A percentile compares a stretch with the other conserved stretches of the same genome.
Evolutionary conservation across 2,329 filamentous ascomycete genomes (phyloP).

Genomic region (Aspergillus brunneoviolaceus): DNA sequence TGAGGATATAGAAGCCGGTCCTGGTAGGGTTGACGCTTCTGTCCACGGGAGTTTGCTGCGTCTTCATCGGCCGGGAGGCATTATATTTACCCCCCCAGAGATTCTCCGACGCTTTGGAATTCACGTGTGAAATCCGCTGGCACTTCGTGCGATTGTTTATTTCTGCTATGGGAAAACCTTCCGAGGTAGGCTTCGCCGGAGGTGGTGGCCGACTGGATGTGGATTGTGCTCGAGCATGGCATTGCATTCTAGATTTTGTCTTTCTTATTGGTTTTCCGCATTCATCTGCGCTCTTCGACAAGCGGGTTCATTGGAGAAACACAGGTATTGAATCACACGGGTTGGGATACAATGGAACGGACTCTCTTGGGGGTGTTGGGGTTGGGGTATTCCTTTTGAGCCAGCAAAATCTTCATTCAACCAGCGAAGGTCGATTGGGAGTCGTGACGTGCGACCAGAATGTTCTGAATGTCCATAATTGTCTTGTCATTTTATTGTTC

Average conservation of each 20-base stretch:
- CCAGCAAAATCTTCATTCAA: slow-evolving; percentile 24
- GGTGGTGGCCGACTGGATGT: slow-evolving; percentile 10
- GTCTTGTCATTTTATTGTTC: slow-evolving; percentile 11
- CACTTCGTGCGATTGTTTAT: slow-evolving; percentile 13
- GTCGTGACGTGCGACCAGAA: slow-evolving; percentile 34
- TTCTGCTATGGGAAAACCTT: slow-evolving; percentile 3
- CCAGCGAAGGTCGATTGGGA: slow-evolving; percentile 28
- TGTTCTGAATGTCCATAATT: slow-evolving; percentile 34
- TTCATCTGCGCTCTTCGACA: slow-evolving; percentile 35
- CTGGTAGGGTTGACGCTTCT: slow-evolving; percentile 20
- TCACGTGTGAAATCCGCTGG: slow-evolving; percentile 15
- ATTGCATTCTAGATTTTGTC: slow-evolving; percentile 30
- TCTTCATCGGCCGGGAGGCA: slow-evolving; percentile 11
- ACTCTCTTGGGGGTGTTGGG: slow-evolving; percentile 42
- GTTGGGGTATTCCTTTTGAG: slow-evolving; percentile 42
- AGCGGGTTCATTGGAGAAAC: slow-evolving; percentile 41
- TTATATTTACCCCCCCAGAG: neutral
- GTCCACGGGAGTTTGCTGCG: slow-evolving; percentile 9
- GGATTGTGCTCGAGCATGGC: slow-evolving; percentile 20
- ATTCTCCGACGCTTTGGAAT: slow-evolving; percentile 6
- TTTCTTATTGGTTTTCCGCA: slow-evolving; percentile 23
- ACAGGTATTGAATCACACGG: slow-evolving; percentile 38
- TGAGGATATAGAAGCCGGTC: slow-evolving; percentile 24
- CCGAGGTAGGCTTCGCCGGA: neutral
- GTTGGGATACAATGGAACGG: slow-evolving; percentile 41